phyloP scores from a whole-genome alignment of 2,329 filamentous ascomycete species.

The Arthrobotrys megalospora region DNA sequence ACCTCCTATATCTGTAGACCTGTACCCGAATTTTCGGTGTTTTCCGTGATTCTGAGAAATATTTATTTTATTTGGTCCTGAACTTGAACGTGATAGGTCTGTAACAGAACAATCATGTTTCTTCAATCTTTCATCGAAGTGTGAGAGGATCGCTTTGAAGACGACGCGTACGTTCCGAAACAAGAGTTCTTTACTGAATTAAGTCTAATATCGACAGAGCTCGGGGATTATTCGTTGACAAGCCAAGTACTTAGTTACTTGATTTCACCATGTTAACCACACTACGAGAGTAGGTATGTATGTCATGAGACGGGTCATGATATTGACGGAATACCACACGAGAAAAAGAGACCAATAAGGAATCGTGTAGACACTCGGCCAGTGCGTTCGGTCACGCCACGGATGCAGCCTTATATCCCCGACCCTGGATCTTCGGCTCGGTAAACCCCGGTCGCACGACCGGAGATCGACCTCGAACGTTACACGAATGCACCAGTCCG shows the following conservation, averaged over 20 bases:
- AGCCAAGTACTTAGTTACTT: too few species aligned
- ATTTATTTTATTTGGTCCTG: background rate
- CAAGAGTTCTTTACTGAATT: background rate
- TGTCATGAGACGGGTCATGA: too few species aligned
- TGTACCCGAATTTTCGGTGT: background rate
- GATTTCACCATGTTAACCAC: too few species aligned
- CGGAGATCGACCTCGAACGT: background rate
- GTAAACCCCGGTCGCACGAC: slow-evolving; percentile 2
- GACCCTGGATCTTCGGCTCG: background rate
- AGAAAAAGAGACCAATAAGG: too few species aligned
- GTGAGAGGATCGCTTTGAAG: background rate
- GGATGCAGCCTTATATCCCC: background rate
- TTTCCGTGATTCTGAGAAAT: background rate
- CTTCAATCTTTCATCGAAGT: too few species aligned
- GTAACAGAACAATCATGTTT: too few species aligned
- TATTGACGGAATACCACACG: too few species aligned
- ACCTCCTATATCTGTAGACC: too few species aligned
- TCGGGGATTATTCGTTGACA: background rate
- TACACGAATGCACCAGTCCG: background rate
- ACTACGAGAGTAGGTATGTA: too few species aligned
- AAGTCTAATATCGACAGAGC: background rate
- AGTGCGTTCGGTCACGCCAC: background rate
- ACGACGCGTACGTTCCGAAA: background rate
- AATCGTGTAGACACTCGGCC: too few species aligned
- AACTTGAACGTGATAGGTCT: too few species aligned